These are phyloP conservation scores for Malus orientalis DNA, from an alignment of 306 rosid species.

Conservation along the genomic window DNA sequence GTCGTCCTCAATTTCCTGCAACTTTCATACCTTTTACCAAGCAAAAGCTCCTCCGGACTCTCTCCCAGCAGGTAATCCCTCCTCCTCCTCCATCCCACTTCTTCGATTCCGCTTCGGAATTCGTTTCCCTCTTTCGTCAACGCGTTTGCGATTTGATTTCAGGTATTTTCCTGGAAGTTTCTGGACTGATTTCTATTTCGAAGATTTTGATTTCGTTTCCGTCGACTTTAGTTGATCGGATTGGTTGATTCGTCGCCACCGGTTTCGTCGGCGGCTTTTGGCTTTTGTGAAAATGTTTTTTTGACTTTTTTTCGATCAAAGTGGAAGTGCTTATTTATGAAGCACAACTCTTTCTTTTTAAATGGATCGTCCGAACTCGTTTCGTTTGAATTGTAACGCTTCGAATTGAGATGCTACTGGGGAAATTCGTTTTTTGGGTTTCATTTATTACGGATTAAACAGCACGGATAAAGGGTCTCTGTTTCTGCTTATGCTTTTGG, in stretches of 20 bases:
- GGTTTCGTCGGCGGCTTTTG: background rate
- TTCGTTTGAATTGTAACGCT: background rate
- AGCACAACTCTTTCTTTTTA: background rate
- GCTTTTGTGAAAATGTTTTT: background rate
- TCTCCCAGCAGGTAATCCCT: slow-evolving; percentile 3
- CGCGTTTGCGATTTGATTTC: background rate
- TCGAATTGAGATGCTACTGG: background rate
- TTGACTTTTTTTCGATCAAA: background rate
- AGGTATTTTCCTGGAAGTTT: slow-evolving; percentile 2
- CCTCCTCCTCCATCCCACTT: background rate
- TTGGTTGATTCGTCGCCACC: background rate
- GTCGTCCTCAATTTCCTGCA: slow-evolving; percentile 4
- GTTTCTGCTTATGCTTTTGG: background rate
- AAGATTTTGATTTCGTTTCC: background rate
- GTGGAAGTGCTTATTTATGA: background rate
- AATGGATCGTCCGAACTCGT: background rate
- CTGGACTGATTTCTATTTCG: background rate
- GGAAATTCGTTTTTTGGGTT: background rate
- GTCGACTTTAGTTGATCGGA: slow-evolving; percentile 5
- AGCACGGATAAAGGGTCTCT: background rate
- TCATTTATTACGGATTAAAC: background rate
- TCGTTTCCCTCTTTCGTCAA: background rate
- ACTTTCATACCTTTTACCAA: background rate
- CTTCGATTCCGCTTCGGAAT: background rate
- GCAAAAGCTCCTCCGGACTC: background rate